A percentile compares a stretch with the other conserved stretches of the same genome.
Evolutionary conservation across 352 stramenopile genomes (phyloP).

Genomic region (Phytophthora fragariaefolia): DNA sequence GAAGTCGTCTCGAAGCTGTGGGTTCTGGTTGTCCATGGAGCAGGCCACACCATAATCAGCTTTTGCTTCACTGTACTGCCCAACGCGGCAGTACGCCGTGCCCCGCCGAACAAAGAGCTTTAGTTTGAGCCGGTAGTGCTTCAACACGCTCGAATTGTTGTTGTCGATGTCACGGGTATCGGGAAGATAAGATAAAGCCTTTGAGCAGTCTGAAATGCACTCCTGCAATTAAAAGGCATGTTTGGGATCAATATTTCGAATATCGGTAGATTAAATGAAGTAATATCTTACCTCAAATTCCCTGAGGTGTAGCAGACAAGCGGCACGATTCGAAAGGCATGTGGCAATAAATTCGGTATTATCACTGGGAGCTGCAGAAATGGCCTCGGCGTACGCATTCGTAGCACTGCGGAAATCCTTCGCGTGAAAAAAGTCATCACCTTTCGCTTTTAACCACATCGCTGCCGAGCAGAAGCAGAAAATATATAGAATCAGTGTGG

Average conservation of each 20-base stretch:
- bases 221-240: slow-evolving; percentile 34
- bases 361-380: slow-evolving; percentile 39
- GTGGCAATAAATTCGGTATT: slow-evolving; percentile 54
- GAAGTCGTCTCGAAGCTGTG: slow-evolving; percentile 71
- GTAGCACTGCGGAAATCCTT: slow-evolving; percentile 71
- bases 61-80: slow-evolving; percentile 68
- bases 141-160: slow-evolving; percentile 43
- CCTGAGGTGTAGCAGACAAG: slow-evolving; percentile 62
- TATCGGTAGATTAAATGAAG: not conserved
- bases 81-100: slow-evolving; percentile 68
- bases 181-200: slow-evolving; percentile 66
- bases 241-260: no score
- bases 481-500: not conserved
- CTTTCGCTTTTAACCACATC: slow-evolving; percentile 88
- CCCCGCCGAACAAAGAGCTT: slow-evolving; percentile 79
- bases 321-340: slow-evolving; percentile 77
- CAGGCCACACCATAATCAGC: slow-evolving; percentile 82
- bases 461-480: slow-evolving; percentile 36
- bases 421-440: slow-evolving; percentile 82
- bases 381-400: slow-evolving; percentile 75
- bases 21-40: slow-evolving; percentile 80
- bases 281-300: slow-evolving; percentile 56
- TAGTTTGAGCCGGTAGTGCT: slow-evolving; percentile 71
- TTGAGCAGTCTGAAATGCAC: slow-evolving; percentile 74
- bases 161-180: slow-evolving; percentile 52